Base-by-base conservation (phyloP, 257 asterid genomes). In the Cruciata laevipes region DNA sequence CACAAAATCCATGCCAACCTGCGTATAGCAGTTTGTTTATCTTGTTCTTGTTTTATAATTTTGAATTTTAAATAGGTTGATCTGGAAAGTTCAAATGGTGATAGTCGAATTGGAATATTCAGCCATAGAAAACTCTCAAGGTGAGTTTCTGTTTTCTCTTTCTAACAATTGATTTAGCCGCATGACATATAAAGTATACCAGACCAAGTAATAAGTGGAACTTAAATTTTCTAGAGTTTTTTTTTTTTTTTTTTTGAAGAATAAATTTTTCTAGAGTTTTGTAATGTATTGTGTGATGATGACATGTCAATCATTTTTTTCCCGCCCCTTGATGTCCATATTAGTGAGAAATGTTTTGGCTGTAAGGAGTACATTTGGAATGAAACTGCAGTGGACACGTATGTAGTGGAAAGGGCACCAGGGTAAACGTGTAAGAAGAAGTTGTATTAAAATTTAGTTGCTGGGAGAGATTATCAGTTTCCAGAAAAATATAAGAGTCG, bases 21-120 rank as follows among this genome's bases (percentile, higher is more conserved):
- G 18, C 59, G 37, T 30, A 44, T 57, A 12, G 6, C 27, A 38
- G 52, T 17, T 66, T 14, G 58, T 53, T 32, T 23, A 52, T 27
- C 7, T 25, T 27, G 23, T 52, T 52, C 23, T 52, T 52, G 0
- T 23, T 20, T 20, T 21, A 7, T 23, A 56, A 20, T 17, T 51
- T 33, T 23, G 69, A 13, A 33, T 56, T 67, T 27, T 42, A 47
- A 84, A 69, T 86, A 90, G 99, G 96, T 93, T 68, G 97, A 93
- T 84, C 81, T 93, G 78, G 95, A 90, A 65, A 81, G 81, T 68
- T 83, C 96, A 13, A 88, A 82, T 78, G 96, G 99, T 55, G 76
- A 68, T 71, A 76, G 76, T 66, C 83, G 97, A 76, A 75, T 85
- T 65, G 99, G 96, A 37, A 77, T 93, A 76, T 93, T 88, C 87